Evolutionary conservation across 2,329 filamentous ascomycete genomes (phyloP).

Genomic region (Aurifilum marmelostoma): DNA sequence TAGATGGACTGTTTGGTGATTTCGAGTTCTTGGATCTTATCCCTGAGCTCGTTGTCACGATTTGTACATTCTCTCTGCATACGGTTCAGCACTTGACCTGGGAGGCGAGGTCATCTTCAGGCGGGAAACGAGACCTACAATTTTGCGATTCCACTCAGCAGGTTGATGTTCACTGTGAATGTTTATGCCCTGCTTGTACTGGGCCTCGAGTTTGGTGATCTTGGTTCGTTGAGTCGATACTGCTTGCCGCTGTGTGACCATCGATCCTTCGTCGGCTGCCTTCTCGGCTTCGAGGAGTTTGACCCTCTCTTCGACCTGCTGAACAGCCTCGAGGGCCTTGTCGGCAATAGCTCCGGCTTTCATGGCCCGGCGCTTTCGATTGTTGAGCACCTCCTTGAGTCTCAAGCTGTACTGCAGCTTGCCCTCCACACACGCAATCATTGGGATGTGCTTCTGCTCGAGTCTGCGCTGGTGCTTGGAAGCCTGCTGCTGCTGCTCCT

Average conservation of each 20-base stretch:
- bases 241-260: slow-evolving; percentile 56
- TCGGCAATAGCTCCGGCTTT: slow-evolving; percentile 57
- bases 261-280: slow-evolving; percentile 55
- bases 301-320: slow-evolving; percentile 43
- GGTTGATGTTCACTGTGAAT: slow-evolving; percentile 61
- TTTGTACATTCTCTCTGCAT: slow-evolving; percentile 23
- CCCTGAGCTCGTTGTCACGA: slow-evolving; percentile 26
- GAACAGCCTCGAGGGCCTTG: slow-evolving; percentile 46
- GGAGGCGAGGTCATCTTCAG: background rate
- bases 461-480: slow-evolving; percentile 62
- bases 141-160: slow-evolving; percentile 70
- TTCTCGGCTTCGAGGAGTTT: slow-evolving; percentile 54
- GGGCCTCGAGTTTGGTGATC: slow-evolving; percentile 66
- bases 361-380: slow-evolving; percentile 58
- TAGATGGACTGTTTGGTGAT: slow-evolving; percentile 41
- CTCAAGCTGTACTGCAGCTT: slow-evolving; percentile 69
- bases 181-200: slow-evolving; percentile 62
- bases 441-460: slow-evolving; percentile 64
- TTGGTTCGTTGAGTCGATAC: slow-evolving; percentile 53
- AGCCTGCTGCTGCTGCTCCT: slow-evolving; percentile 56
- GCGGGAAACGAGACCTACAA: slow-evolving; percentile 48
- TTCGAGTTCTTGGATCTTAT: slow-evolving; percentile 33
- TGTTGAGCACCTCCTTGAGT: slow-evolving; percentile 58
- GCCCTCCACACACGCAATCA: slow-evolving; percentile 66
- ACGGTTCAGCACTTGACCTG: slow-evolving; percentile 3